Evolutionary conservation across 2,329 filamentous ascomycete species (phyloP).

Genomic region (Aplosporella prunicola): DNA sequence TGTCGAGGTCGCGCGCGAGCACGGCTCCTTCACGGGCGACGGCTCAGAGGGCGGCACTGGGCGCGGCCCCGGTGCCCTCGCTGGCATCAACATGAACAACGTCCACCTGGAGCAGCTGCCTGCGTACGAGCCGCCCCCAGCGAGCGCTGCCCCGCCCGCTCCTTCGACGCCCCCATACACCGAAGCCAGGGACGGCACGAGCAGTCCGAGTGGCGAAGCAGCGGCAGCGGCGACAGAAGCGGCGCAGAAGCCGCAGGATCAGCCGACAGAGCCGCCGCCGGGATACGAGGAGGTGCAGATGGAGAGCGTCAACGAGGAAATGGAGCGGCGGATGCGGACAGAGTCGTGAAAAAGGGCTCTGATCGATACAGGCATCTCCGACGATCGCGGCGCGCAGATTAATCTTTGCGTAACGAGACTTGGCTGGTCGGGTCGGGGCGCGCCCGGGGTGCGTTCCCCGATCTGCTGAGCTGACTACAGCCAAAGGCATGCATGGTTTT

Average conservation of each 20-base stretch:
- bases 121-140: constrained; percentile 57
- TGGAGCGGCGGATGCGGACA: constrained; percentile 44
- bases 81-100: constrained; percentile 48
- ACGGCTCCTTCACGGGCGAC: constrained; percentile 42
- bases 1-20: constrained; percentile 62
- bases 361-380: too few relatives aligned
- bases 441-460: too few relatives aligned
- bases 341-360: constrained; percentile 13
- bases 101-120: constrained; percentile 81
- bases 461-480: too few relatives aligned
- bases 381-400: background rate
- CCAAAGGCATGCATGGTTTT: too few relatives aligned
- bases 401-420: background rate
- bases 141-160: background rate
- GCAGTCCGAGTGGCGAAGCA: constrained; percentile 1
- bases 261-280: constrained; percentile 70
- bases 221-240: constrained; percentile 15
- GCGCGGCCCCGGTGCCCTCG: constrained; percentile 31
- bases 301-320: constrained; percentile 63
- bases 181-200: constrained; percentile 5
- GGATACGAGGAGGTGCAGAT: constrained; percentile 88
- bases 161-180: background rate
- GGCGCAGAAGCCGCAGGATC: constrained; percentile 30
- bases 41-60: constrained; percentile 23
- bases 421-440: too few relatives aligned